Conservation (phyloP, 306 rosid genomes). For the Rosa persica region DNA sequence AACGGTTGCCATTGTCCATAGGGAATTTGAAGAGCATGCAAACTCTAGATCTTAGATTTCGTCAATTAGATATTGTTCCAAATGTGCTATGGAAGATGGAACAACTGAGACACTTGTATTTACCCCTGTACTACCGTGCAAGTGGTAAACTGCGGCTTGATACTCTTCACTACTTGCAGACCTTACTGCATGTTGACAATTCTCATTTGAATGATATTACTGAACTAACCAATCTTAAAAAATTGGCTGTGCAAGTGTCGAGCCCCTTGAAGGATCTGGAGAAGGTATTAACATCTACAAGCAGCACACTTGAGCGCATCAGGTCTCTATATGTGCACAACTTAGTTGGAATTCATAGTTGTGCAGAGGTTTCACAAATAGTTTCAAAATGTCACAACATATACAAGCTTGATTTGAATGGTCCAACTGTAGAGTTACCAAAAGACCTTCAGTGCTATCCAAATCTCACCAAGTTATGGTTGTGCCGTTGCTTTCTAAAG, state of each 20-base stretch:
- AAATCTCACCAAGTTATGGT: slow-evolving; percentile 39
- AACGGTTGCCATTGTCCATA: background rate
- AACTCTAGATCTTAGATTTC: background rate
- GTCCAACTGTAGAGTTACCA: slow-evolving; percentile 16
- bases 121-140: slow-evolving; percentile 31
- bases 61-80: slow-evolving; percentile 1
- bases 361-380: background rate
- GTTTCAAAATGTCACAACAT: background rate
- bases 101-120: slow-evolving; percentile 54
- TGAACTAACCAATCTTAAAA: slow-evolving; percentile 37
- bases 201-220: slow-evolving; percentile 37
- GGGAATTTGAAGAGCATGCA: background rate
- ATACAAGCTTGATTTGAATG: background rate
- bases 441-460: slow-evolving; percentile 21
- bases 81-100: slow-evolving; percentile 35
- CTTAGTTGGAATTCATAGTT: background rate
- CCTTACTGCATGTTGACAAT: slow-evolving; percentile 35
- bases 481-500: slow-evolving; percentile 37
- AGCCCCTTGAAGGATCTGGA: background rate
- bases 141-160: slow-evolving; percentile 23
- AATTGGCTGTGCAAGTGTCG: slow-evolving; percentile 22
- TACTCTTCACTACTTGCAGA: slow-evolving; percentile 38
- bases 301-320: background rate
- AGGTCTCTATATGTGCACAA: background rate
- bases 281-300: background rate